These are phyloP conservation scores for Eucalyptus guilfoylei DNA, from an alignment of 345 rosid species.

Conservation along the genomic window DNA sequence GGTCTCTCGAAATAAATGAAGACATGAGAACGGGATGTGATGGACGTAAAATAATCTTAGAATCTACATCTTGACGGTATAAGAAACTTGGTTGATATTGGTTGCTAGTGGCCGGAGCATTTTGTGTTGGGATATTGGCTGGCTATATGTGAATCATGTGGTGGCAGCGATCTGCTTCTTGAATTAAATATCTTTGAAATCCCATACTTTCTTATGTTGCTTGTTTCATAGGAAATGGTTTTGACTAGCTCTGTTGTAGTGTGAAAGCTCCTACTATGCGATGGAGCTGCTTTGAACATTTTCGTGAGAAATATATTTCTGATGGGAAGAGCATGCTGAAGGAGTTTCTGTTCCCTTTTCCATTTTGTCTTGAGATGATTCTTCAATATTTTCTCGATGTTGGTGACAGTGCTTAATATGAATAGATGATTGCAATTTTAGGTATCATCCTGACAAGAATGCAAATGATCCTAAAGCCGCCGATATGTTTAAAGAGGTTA, in stretches of 20 bases:
- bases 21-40: neutral
- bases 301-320: neutral
- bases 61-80: neutral
- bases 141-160: neutral
- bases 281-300: neutral
- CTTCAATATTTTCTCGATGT: neutral
- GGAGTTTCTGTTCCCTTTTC: neutral
- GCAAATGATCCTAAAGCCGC: conserved; percentile 89
- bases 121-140: neutral
- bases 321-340: neutral
- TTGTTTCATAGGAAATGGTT: neutral
- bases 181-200: neutral
- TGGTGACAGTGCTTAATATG: neutral
- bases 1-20: neutral
- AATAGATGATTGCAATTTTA: conserved; percentile 4
- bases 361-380: neutral
- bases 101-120: neutral
- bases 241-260: neutral
- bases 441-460: conserved; percentile 99
- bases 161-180: neutral
- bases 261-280: neutral
- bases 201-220: neutral
- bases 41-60: neutral
- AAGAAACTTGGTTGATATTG: neutral
- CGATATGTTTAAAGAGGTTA: conserved; percentile 90